Percentiles rank a stretch among this genome's conserved stretches.
phyloP scores from a whole-genome alignment of 2,329 filamentous ascomycete species.

The Ascochyta pisi region DNA sequence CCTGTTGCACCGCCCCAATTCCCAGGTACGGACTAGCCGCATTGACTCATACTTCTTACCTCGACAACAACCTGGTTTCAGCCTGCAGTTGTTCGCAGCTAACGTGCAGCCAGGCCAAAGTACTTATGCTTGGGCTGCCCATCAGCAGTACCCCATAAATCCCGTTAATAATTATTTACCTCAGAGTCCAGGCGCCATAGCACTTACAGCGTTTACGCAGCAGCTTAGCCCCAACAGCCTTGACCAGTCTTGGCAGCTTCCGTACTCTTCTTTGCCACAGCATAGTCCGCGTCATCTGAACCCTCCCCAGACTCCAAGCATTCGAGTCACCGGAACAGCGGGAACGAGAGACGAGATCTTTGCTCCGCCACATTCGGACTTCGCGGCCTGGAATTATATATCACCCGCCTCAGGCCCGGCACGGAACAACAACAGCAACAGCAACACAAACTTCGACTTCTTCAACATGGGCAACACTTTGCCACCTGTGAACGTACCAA shows the following conservation, averaged over 20 bases:
- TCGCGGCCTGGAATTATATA: conserved; percentile 40
- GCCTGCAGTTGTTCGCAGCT: conserved; percentile 29
- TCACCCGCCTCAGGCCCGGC: conserved; percentile 43
- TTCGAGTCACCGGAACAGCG: conserved; percentile 42
- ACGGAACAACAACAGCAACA: conserved; percentile 26
- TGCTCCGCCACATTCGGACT: conserved; percentile 45
- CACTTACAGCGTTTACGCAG: conserved; percentile 40
- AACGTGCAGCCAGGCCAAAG: conserved; percentile 31
- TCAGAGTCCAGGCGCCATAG: conserved; percentile 37
- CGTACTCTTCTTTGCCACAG: conserved; percentile 39
- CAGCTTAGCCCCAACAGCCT: conserved; percentile 36
- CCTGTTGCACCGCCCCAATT: conserved; percentile 24
- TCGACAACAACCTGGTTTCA: conserved; percentile 33
- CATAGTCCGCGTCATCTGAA: conserved; percentile 44
- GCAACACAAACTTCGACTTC: conserved; percentile 30
- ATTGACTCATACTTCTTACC: conserved; percentile 20
- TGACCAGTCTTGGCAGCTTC: conserved; percentile 38
- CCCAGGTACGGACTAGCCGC: conserved; percentile 30
- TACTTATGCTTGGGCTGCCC: conserved; percentile 42
- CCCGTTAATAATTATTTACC: conserved; percentile 35
- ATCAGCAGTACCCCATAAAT: conserved; percentile 31
- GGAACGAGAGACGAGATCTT: conserved; percentile 29
- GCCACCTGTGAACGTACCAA: conserved; percentile 25
- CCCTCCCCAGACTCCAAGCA: conserved; percentile 31
- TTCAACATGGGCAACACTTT: conserved; percentile 36